phyloP scores from a whole-genome alignment of 2,329 filamentous ascomycete species.

The Cryphonectria carpinicola region DNA sequence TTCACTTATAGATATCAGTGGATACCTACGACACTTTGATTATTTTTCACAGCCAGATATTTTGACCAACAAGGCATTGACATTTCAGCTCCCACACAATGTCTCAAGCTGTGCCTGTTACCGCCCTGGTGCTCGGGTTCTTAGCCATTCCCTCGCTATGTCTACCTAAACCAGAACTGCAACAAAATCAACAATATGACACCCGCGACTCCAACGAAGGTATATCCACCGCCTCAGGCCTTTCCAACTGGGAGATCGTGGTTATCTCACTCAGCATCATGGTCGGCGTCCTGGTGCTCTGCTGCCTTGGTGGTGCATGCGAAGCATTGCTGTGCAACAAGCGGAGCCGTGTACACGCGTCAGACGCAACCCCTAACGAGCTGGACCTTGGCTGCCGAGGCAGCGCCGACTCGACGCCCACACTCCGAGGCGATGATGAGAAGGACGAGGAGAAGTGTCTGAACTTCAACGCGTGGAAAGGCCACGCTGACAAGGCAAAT shows the following conservation, averaged over 20 bases:
- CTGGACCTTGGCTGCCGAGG: not conserved
- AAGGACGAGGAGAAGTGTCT: not conserved
- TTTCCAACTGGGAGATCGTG: constrained; percentile 17
- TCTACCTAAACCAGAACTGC: not conserved
- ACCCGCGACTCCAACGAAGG: not conserved
- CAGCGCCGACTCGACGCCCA: not conserved
- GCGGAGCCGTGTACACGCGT: constrained; percentile 5
- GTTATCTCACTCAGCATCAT: constrained; percentile 10
- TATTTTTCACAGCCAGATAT: not conserved
- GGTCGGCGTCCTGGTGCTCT: constrained; percentile 18
- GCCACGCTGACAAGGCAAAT: not conserved
- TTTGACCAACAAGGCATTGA: not conserved
- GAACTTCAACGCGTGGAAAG: not conserved
- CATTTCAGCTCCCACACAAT: not conserved
- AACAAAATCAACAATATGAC: not conserved
- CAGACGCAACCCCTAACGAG: not conserved
- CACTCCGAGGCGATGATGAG: not conserved
- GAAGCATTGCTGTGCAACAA: constrained; percentile 17
- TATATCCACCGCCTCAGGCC: not conserved
- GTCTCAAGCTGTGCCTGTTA: not conserved
- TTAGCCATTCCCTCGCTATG: not conserved
- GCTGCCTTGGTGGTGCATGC: constrained; percentile 21
- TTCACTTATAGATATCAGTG: not conserved
- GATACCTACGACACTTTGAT: not conserved
- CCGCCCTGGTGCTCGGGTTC: not conserved